Conservation (phyloP, 2,329 filamentous ascomycete genomes). For the Ascochyta koolunga region DNA sequence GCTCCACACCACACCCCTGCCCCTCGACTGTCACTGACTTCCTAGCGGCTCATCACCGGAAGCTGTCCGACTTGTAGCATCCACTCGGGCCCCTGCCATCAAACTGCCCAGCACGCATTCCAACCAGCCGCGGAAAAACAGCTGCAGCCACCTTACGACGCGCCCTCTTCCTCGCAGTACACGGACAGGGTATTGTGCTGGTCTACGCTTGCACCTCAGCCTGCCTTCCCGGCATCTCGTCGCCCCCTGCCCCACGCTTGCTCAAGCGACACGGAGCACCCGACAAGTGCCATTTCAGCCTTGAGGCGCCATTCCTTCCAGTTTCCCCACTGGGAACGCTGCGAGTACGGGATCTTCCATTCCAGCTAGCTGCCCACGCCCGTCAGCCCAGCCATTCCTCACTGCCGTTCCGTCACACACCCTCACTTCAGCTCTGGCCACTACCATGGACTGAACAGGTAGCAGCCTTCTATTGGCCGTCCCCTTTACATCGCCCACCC, state of each 20-base stretch:
- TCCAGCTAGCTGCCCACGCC: slow-evolving; percentile 31
- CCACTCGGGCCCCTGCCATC: slow-evolving; percentile 26
- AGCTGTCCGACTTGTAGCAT: slow-evolving; percentile 19
- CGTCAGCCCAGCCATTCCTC: slow-evolving; percentile 14
- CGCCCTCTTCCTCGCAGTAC: slow-evolving; percentile 15
- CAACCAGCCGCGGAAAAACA: slow-evolving; percentile 26
- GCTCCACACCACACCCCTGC: slow-evolving; percentile 20
- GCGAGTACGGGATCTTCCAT: slow-evolving; percentile 32
- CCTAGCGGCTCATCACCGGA: slow-evolving; percentile 25
- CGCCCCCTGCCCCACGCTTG: slow-evolving; percentile 23
- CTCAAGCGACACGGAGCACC: slow-evolving; percentile 36
- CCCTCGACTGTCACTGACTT: slow-evolving; percentile 15
- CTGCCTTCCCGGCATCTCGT: slow-evolving; percentile 16
- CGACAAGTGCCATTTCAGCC: slow-evolving; percentile 28
- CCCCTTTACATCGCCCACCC: slow-evolving; percentile 20
- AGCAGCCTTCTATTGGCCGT: slow-evolving; percentile 33
- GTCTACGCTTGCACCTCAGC: slow-evolving; percentile 18
- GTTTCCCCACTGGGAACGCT: slow-evolving; percentile 27
- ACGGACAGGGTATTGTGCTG: slow-evolving; percentile 7
- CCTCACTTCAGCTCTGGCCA: slow-evolving; percentile 26
- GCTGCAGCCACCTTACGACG: slow-evolving; percentile 24
- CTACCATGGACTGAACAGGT: slow-evolving; percentile 31
- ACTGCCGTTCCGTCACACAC: slow-evolving; percentile 11
- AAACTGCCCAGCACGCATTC: slow-evolving; percentile 24
- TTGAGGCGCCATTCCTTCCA: slow-evolving; percentile 30